Evolutionary conservation across 495 filamentous ascomycete genomes (phyloP).

Genomic region (Penicillium egyptiacum): DNA sequence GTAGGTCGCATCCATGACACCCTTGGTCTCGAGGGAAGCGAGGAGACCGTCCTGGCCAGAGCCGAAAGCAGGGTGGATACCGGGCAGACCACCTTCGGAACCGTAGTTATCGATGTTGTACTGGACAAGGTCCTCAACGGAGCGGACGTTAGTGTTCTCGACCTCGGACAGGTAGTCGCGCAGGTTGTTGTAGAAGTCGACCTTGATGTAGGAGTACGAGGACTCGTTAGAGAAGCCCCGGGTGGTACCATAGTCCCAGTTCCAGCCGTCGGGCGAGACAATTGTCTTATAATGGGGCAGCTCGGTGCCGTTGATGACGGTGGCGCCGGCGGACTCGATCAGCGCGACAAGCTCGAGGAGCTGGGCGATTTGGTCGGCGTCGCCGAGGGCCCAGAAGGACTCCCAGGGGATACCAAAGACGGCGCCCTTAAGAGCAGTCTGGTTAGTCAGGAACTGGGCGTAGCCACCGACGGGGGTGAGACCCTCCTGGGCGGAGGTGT

Average conservation of each 20-base stretch:
- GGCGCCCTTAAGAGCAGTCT: conserved; percentile 56
- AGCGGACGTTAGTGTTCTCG: conserved; percentile 60
- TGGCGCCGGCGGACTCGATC: conserved; percentile 61
- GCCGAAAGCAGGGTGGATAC: conserved; percentile 62
- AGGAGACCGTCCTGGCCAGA: conserved; percentile 71
- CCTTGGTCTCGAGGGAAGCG: conserved; percentile 57
- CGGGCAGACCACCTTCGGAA: conserved; percentile 67
- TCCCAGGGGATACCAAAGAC: conserved; percentile 70
- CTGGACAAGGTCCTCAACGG: conserved; percentile 64
- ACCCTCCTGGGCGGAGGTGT: conserved; percentile 56
- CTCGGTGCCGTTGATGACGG: conserved; percentile 69
- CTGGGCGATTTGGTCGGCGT: conserved; percentile 50
- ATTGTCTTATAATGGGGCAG: conserved; percentile 60
- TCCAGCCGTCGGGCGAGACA: conserved; percentile 62
- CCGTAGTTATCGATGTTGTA: conserved; percentile 67
- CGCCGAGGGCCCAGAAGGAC: conserved; percentile 62
- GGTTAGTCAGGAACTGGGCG: conserved; percentile 52
- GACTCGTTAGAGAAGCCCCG: conserved; percentile 66
- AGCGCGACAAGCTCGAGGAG: conserved; percentile 54
- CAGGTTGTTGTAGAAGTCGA: conserved; percentile 78
- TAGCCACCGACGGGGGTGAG: conserved; percentile 56
- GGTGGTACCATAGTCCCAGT: conserved; percentile 68
- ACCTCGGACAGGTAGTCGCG: conserved; percentile 63
- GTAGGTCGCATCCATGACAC: conserved; percentile 65
- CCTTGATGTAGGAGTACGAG: conserved; percentile 70